Conservation (phyloP, 148 eudicot genomes). For the Cornus suecica region DNA sequence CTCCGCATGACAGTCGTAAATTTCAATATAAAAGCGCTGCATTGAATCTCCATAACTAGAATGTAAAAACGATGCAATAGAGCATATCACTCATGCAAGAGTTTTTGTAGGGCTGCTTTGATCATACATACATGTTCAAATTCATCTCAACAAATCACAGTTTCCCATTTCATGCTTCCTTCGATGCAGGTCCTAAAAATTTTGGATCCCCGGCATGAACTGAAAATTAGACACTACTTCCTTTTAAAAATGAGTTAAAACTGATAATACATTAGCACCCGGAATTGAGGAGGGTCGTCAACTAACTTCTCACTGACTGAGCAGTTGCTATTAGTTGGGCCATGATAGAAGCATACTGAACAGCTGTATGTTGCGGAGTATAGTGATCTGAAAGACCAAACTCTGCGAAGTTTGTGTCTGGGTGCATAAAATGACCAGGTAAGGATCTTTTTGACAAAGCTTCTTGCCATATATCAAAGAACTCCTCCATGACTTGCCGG, state of each 20-base stretch:
- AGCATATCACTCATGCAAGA: background rate
- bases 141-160: background rate
- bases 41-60: background rate
- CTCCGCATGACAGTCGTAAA: background rate
- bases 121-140: background rate
- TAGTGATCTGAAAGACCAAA: constrained; percentile 72
- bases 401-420: constrained; percentile 67
- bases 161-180: background rate
- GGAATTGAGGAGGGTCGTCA: background rate
- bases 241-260: background rate
- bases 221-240: background rate
- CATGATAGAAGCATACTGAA: constrained; percentile 80
- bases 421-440: constrained; percentile 78
- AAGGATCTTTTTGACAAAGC: constrained; percentile 66
- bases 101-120: background rate
- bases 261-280: background rate
- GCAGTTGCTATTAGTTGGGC: constrained; percentile 72
- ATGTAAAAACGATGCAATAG: background rate
- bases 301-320: constrained; percentile 62
- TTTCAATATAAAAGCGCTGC: too few species aligned
- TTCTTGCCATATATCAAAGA: constrained; percentile 69
- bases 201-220: background rate
- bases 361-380: constrained; percentile 69
- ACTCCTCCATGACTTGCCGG: constrained; percentile 71
- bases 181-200: too few species aligned